A percentile compares a stretch with the other conserved stretches of the same genome.
Evolutionary conservation across 192 early-diverging fungal genomes (phyloP).

Genomic region (Diversispora epigaea): DNA sequence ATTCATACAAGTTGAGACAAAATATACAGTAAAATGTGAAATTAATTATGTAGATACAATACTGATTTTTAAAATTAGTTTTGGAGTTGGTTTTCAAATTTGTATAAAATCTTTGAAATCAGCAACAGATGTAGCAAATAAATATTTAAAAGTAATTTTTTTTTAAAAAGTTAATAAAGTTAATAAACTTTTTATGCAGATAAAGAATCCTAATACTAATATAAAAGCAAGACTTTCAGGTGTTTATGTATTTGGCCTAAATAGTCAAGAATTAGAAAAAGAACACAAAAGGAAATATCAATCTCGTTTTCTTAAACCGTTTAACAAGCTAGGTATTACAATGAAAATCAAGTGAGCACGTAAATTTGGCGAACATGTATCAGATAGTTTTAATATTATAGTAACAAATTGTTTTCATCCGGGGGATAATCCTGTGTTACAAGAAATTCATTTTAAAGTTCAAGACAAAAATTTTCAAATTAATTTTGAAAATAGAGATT

Average conservation of each 20-base stretch:
- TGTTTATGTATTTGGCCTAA: background rate
- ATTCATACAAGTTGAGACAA: background rate
- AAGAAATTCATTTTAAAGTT: background rate
- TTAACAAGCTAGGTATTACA: no score
- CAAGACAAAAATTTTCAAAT: background rate
- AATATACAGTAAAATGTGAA: no score
- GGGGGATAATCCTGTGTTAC: no score
- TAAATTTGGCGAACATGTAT: no score
- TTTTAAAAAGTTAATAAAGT: background rate
- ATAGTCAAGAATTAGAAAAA: background rate
- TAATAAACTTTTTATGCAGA: background rate
- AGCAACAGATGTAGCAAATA: constrained; percentile 5
- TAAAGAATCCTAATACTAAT: background rate
- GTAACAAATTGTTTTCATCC: no score
- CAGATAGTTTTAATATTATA: no score
- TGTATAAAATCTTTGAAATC: background rate
- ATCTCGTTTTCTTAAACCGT: no score
- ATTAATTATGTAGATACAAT: no score
- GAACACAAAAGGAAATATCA: background rate
- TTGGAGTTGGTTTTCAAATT: no score
- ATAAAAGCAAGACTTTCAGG: background rate
- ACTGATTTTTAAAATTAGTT: no score
- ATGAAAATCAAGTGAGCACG: no score
- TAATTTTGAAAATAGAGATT: background rate
- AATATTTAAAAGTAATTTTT: background rate